Conservation (phyloP, 148 eudicot species). For the Tetragonia tetragonoides region DNA sequence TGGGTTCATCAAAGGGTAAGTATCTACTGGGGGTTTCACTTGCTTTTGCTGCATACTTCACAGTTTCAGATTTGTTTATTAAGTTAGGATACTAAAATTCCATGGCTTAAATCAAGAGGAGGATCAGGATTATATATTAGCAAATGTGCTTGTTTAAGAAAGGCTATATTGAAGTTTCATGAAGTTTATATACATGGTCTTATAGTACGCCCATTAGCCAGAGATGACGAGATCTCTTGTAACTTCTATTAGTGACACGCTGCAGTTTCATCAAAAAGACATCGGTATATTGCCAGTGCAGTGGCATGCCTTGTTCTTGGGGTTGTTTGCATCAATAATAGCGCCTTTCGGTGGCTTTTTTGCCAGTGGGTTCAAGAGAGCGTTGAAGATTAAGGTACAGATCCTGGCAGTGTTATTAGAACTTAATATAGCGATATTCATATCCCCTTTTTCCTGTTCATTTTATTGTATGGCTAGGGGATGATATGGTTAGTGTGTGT, state of each 20-base stretch:
- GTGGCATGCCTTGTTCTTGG: slow-evolving; percentile 76
- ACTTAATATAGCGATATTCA: too few species aligned
- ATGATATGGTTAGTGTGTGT: not conserved
- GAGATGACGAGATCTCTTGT: slow-evolving; percentile 1
- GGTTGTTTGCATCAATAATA: slow-evolving; percentile 79
- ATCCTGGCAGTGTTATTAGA: not conserved
- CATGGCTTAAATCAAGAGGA: not conserved
- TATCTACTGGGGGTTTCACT: not conserved
- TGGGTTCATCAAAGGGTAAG: slow-evolving; percentile 73
- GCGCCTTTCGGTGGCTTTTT: slow-evolving; percentile 96
- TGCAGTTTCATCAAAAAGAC: slow-evolving; percentile 70
- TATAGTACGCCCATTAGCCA: not conserved
- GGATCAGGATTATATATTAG: not conserved
- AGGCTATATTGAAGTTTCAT: not conserved
- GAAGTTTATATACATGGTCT: not conserved
- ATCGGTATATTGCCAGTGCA: slow-evolving; percentile 64
- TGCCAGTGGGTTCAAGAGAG: slow-evolving; percentile 88
- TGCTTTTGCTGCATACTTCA: not conserved
- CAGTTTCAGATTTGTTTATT: not conserved
- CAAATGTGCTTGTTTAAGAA: not conserved
- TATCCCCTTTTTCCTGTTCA: too few species aligned
- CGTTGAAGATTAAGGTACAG: slow-evolving; percentile 72
- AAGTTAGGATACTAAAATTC: not conserved
- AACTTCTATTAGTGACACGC: slow-evolving; percentile 9
- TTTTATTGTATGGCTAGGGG: not conserved